Evolutionary conservation across 345 rosid species (phyloP).

Genomic region (Hevea brasiliensis): DNA sequence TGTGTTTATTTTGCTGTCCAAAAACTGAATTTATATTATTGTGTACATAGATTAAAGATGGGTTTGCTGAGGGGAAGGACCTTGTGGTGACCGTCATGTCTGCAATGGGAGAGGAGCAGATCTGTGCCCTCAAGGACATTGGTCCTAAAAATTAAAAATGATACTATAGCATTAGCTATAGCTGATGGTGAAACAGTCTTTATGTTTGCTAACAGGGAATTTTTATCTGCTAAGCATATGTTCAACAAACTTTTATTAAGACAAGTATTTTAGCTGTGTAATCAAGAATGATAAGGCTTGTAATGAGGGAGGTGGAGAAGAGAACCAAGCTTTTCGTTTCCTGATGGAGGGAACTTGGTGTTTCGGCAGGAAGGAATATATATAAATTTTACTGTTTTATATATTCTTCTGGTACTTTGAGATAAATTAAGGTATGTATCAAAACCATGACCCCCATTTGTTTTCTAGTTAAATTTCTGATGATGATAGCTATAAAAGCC

Average conservation of each 20-base stretch:
- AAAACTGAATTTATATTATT: constrained; percentile 2
- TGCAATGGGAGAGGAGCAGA: constrained; percentile 95
- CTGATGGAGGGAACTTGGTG: constrained; percentile 13
- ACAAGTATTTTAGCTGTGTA: constrained; percentile 21
- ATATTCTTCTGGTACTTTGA: neutral
- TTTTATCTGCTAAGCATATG: constrained; percentile 17
- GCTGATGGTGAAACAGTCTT: constrained; percentile 23
- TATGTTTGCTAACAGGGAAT: constrained; percentile 19
- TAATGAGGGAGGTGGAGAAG: constrained; percentile 11
- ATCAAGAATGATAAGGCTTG: constrained; percentile 17
- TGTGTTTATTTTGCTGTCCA: neutral
- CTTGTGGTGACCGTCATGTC: constrained; percentile 79
- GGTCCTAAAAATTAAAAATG: constrained; percentile 58
- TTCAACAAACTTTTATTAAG: constrained; percentile 21
- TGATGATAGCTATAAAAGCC: neutral
- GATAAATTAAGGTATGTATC: neutral
- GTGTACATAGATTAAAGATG: constrained; percentile 58
- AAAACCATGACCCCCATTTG: neutral
- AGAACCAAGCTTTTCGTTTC: constrained; percentile 11
- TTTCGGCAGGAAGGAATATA: constrained; percentile 21
- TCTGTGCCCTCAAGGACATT: constrained; percentile 75
- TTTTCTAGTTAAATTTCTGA: neutral
- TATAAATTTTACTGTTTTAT: neutral
- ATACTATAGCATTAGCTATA: constrained; percentile 27
- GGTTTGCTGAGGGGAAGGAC: constrained; percentile 72